Base-by-base conservation (phyloP, 768 basidiomycete species). In the Pleurotus eryngii region DNA sequence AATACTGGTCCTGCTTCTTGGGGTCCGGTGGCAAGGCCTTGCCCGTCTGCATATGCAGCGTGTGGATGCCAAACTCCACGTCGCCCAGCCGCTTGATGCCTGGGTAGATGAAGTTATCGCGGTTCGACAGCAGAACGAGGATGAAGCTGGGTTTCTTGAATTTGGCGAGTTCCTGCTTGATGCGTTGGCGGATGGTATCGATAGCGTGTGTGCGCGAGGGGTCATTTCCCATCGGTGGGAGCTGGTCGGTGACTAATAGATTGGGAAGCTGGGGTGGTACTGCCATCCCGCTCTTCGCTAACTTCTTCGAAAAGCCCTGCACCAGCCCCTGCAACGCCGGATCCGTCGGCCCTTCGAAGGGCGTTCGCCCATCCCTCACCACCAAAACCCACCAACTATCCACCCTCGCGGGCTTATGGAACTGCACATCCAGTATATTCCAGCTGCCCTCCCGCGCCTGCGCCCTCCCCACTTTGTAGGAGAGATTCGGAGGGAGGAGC, bases 11-110 rank as follows among this genome's bases (percentile, higher is more conserved):
- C 63, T 89, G 88, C 60, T 83, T 83, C 51, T 62, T 78, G 12
- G 70, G 64, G 14, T 82, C 78, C 5, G 68, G 72, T 4, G 30
- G 30, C 5, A 87, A 66, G 6, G 86, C 87, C 66, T 90, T 92
- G 5, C 61, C 64, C 8, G 86, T 69, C 24, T 82, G 77, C 84
- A 91, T 85, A 62, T 86, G 87, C n/a, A 91, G 69, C 0, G 90
- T 91, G 45, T 85, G 85, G 20, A 94, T 64, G 1, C 90, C 91
- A n/a, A 90, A 64, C 56, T 83, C 77, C 51, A 89, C 79, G 61
- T 92, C 89, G 15, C 88, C 83, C 50, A 92, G 77, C 4, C 81
- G 81, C 80, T 93, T 92, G 67, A 93, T 83, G 7, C 86, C 89
- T 2, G 89, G 86, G 66, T 93, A 94, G 46, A 94, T 87, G 61